phyloP scores from a whole-genome alignment of 2,329 filamentous ascomycete genomes.

The Beauveria rudraprayagi region DNA sequence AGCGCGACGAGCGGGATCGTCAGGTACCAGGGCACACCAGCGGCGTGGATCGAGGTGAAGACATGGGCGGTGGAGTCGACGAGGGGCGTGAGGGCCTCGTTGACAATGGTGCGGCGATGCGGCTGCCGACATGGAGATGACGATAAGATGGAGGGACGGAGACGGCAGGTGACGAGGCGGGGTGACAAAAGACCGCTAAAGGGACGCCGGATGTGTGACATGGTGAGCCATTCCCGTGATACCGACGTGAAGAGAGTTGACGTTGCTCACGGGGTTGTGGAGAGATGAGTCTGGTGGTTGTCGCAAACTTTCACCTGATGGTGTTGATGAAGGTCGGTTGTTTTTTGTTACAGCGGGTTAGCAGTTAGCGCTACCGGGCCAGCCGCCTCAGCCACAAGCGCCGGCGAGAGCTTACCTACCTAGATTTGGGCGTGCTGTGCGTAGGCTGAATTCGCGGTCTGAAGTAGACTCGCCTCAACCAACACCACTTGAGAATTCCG shows the following conservation, averaged over 20 bases:
- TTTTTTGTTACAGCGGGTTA: not conserved
- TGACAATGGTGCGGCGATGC: constrained; percentile 15
- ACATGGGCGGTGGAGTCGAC: constrained; percentile 34
- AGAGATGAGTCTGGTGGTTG: not conserved
- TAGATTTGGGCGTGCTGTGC: too few relatives aligned
- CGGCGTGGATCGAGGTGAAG: constrained; percentile 36
- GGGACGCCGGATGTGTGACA: not conserved
- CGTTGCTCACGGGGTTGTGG: not conserved
- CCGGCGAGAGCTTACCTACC: too few relatives aligned
- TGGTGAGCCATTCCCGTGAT: not conserved
- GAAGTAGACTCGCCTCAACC: too few relatives aligned
- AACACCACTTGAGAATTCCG: too few relatives aligned
- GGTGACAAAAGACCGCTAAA: not conserved
- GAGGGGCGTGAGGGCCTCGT: not conserved
- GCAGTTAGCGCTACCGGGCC: too few relatives aligned
- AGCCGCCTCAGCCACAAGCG: not conserved
- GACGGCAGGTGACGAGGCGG: not conserved
- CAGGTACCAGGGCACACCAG: constrained; percentile 45
- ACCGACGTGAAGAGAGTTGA: not conserved
- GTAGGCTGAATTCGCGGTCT: too few relatives aligned
- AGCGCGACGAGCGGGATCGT: constrained; percentile 46
- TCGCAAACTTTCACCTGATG: not conserved
- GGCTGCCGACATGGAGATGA: not conserved
- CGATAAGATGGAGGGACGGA: not conserved
- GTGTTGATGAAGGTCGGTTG: not conserved